A percentile compares a stretch with the other conserved stretches of the same genome.
These are phyloP conservation scores for Nakazawaea holstii DNA, from an alignment of 805 yeast genomes.

Conservation along the genomic window DNA sequence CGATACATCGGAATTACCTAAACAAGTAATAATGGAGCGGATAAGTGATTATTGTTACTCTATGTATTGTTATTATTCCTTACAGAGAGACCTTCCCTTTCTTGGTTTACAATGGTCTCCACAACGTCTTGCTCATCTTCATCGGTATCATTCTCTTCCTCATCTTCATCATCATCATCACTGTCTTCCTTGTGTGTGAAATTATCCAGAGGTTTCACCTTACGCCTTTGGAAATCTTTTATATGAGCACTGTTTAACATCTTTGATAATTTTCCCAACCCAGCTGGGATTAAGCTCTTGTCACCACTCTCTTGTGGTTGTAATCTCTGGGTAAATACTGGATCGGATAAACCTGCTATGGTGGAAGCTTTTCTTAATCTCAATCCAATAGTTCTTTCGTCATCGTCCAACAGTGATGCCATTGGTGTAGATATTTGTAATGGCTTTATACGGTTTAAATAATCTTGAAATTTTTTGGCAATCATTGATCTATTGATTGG, in stretches of 20 bases:
- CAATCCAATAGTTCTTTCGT: constrained; percentile 15
- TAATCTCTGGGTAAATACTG: neutral
- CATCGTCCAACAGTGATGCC: constrained; percentile 4
- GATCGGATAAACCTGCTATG: constrained; percentile 4
- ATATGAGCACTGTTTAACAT: constrained; percentile 73
- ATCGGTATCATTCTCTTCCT: constrained; percentile 13
- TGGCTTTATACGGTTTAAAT: neutral
- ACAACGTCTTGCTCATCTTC: constrained; percentile 1
- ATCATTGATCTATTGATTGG: constrained; percentile 33
- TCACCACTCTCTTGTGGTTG: neutral
- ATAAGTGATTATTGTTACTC: too few relatives aligned
- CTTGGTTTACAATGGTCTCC: neutral
- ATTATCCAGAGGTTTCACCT: constrained; percentile 25
- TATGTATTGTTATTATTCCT: neutral
- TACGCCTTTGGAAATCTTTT: constrained; percentile 76
- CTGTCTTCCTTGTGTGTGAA: constrained; percentile 33
- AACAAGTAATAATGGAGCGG: too few relatives aligned
- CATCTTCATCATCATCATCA: constrained; percentile 18
- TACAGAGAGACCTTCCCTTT: neutral
- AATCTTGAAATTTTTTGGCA: constrained; percentile 16
- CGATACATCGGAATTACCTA: too few relatives aligned
- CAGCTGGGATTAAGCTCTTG: constrained; percentile 12
- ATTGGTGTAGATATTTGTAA: constrained; percentile 3
- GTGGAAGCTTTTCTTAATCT: constrained; percentile 12
- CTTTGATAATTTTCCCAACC: constrained; percentile 41